These are phyloP conservation scores for Nicotiana paniculata DNA, from an alignment of 257 asterid genomes.

Conservation along the genomic window DNA sequence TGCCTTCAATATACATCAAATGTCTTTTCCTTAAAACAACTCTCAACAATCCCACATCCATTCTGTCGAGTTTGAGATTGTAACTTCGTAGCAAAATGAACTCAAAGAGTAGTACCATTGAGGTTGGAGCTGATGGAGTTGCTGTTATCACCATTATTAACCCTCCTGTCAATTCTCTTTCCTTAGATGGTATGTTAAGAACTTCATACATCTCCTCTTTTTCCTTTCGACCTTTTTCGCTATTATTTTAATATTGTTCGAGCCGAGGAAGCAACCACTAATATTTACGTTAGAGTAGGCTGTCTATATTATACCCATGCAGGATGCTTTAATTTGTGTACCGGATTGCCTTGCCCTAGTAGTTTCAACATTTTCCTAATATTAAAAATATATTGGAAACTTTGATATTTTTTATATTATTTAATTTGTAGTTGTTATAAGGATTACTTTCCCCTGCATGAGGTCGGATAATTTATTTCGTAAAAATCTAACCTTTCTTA, in stretches of 20 bases:
- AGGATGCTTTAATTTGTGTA: too few species aligned
- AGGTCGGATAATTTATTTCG: too few species aligned
- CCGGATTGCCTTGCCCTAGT: too few species aligned
- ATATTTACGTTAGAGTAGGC: too few species aligned
- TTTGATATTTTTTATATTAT: neutral
- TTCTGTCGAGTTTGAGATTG: neutral
- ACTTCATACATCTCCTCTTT: neutral
- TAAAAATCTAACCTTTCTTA: too few species aligned
- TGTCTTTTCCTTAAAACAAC: neutral
- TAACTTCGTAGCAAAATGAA: slow-evolving; percentile 21
- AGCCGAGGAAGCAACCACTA: too few species aligned
- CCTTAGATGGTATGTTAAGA: slow-evolving; percentile 64
- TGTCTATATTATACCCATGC: too few species aligned
- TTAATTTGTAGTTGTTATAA: too few species aligned
- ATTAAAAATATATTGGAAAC: neutral
- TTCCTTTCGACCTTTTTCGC: neutral
- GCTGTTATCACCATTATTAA: slow-evolving; percentile 83
- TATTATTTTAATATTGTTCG: too few species aligned
- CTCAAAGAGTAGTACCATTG: slow-evolving; percentile 61
- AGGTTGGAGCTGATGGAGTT: slow-evolving; percentile 93
- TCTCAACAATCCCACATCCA: neutral
- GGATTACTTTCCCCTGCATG: too few species aligned
- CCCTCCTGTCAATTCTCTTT: slow-evolving; percentile 97
- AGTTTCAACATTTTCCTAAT: too few species aligned
- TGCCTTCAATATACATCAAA: neutral